Percentiles rank a stretch among this genome's conserved stretches.
These are phyloP conservation scores for Solidago caesia DNA, from an alignment of 129 eudicot genomes.

Conservation along the genomic window DNA sequence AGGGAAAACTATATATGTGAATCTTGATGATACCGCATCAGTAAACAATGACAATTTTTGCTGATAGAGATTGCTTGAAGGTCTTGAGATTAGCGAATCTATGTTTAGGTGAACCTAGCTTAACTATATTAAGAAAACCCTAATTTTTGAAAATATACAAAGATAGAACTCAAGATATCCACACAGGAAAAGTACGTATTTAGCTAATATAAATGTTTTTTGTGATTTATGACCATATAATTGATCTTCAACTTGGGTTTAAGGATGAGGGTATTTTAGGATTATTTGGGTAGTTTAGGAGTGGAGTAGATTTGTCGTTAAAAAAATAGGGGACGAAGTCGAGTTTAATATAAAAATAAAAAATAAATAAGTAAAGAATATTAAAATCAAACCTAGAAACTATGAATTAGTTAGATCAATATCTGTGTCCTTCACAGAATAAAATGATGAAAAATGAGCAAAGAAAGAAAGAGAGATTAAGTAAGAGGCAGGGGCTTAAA, in stretches of 20 bases:
- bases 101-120: not conserved
- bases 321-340: no score
- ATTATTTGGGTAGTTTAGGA: no score
- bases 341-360: no score
- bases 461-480: not conserved
- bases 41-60: not conserved
- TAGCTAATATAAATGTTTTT: no score
- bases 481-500: not conserved
- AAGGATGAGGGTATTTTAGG: no score
- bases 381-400: not conserved
- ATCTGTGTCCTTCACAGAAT: no score
- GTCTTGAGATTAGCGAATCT: not conserved
- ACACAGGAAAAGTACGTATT: no score
- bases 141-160: not conserved
- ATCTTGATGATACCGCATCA: conserved; percentile 1
- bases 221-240: no score
- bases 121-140: not conserved
- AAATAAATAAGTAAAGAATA: no score
- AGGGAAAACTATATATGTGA: not conserved
- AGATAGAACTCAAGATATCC: not conserved
- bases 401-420: no score
- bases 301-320: no score
- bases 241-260: no score
- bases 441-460: not conserved
- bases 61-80: not conserved